These are phyloP conservation scores for Cerrena zonata DNA, from an alignment of 1,284 basidiomycete species.

Conservation along the genomic window DNA sequence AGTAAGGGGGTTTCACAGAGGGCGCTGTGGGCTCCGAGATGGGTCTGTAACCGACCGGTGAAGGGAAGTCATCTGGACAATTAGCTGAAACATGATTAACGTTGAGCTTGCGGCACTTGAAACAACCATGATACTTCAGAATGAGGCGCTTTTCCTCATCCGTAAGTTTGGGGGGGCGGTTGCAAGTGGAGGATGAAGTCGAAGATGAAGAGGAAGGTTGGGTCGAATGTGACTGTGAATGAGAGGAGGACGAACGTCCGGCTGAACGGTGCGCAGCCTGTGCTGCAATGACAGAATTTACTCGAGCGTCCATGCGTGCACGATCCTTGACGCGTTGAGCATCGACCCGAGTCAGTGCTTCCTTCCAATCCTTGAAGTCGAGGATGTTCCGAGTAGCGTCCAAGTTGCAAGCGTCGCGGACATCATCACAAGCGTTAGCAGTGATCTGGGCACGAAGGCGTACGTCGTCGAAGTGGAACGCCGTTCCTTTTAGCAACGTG, in stretches of 20 bases:
- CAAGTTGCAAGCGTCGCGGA: neutral
- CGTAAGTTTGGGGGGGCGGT: neutral
- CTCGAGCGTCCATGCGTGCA: too few species aligned
- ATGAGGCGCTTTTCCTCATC: neutral
- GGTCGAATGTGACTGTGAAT: too few species aligned
- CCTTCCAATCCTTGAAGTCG: neutral
- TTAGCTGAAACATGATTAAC: neutral
- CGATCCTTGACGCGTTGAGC: neutral
- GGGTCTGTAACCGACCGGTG: neutral
- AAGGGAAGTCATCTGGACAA: neutral
- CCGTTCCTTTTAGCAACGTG: neutral
- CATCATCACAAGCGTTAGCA: neutral
- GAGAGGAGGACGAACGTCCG: too few species aligned
- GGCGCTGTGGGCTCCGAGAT: too few species aligned
- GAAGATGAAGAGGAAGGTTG: too few species aligned
- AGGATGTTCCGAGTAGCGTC: neutral
- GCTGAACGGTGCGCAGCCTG: too few species aligned
- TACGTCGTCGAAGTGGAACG: neutral
- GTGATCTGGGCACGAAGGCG: neutral
- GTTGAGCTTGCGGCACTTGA: neutral
- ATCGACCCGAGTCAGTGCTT: neutral
- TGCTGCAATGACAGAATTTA: too few species aligned
- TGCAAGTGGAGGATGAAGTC: too few species aligned
- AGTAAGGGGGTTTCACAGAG: neutral
- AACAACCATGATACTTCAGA: neutral